These are phyloP conservation scores for Chaetomium tenue DNA, from an alignment of 495 filamentous ascomycete genomes.

Conservation along the genomic window DNA sequence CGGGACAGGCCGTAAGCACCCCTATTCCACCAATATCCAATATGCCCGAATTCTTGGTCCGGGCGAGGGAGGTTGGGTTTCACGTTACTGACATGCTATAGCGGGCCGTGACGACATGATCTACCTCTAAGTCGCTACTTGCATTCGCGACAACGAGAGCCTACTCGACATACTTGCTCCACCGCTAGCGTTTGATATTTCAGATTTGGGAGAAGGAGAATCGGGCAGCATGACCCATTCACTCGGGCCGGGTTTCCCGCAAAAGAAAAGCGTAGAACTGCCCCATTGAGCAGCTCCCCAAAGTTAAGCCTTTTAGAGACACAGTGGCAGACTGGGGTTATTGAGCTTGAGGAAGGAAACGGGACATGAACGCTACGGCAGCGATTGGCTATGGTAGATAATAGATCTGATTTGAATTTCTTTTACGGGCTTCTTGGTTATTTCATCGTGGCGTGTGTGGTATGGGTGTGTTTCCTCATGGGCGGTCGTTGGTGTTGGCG, in stretches of 20 bases:
- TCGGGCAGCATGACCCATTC: neutral
- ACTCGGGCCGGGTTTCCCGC: neutral
- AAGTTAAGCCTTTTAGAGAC: neutral
- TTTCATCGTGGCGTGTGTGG: neutral
- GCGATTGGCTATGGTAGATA: neutral
- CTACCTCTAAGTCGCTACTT: conserved; percentile 19
- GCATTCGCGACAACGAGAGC: neutral
- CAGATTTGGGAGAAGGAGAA: neutral
- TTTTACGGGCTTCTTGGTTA: no score
- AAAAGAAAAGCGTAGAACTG: conserved; percentile 6
- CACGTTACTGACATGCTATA: conserved; percentile 11
- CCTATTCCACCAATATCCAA: no score
- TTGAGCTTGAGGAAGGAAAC: neutral
- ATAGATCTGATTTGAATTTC: conserved; percentile 5
- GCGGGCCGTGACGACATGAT: conserved; percentile 29
- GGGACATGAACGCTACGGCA: neutral
- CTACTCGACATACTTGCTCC: neutral
- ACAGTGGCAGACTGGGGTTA: neutral
- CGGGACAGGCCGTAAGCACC: conserved; percentile 62
- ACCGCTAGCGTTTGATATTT: conserved; percentile 5
- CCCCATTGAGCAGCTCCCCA: neutral
- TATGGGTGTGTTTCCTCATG: neutral
- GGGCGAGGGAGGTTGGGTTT: neutral
- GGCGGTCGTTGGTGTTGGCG: neutral
- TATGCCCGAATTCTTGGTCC: neutral